Base-by-base conservation (phyloP, 257 asterid genomes). In the Penstemon davidsonii region DNA sequence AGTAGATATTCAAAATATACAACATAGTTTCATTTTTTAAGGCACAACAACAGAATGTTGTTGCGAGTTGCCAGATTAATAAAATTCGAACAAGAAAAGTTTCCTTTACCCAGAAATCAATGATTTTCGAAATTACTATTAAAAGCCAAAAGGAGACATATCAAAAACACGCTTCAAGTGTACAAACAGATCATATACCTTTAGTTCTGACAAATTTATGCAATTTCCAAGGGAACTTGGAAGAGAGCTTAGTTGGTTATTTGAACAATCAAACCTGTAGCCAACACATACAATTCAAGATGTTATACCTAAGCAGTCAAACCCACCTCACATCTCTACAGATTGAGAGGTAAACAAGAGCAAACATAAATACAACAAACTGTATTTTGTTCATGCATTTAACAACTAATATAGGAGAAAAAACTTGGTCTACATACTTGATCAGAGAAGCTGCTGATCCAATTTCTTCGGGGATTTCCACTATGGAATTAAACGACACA, bases 201-300 rank as follows among this genome's bases (percentile, higher is more conserved):
- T 93, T 77, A 93, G 74, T 39, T 93, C 96, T 64, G 97, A 55
- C 53, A 93, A 68, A 78, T 79, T 83, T 52, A 73, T 43, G 68
- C 97, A 93, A 51, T 73, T 82, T 62, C 97, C 96, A 55, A 93
- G 81, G 72, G 97, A 81, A 75, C 69, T 75, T 5, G 99, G 91
- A 66, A 94, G 97, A 73, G 80, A 81, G 67, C 73, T 83, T 54
- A 90, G 78, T 75, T 39, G 74, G 83, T 94, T 94, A 77, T 83
- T 88, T 42, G 97, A 94, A 81, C 99, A 90, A 81, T 90, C 99
- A 77, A 91, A 84, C 87, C 97, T 93, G 85, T 64, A 81, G 44
- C 43, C 69, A 73, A 58, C 49, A 78, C 56, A 67, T 8, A 53
- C 13, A 12, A 65, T 19, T 67, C 51, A 64, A 55, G 52, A 66